Percentiles rank a stretch among this genome's conserved stretches.
phyloP scores from a whole-genome alignment of 2,329 filamentous ascomycete species.

The Penicillium sp. region DNA sequence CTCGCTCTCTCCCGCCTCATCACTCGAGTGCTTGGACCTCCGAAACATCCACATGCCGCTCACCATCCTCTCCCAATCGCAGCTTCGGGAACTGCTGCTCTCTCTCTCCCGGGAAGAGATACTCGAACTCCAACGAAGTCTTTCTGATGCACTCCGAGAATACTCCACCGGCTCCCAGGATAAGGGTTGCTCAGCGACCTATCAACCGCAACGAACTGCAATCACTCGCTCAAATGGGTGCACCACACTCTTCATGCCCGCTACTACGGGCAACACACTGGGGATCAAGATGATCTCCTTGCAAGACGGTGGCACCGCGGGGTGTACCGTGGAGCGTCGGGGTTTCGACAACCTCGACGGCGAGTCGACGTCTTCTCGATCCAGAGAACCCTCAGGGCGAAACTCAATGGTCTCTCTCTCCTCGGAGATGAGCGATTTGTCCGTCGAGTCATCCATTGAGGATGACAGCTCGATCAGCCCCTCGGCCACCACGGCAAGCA shows the following conservation, averaged over 20 bases:
- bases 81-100: slow-evolving; percentile 60
- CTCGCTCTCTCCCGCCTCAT: neutral
- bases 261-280: slow-evolving; percentile 60
- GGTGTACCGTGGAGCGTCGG: slow-evolving; percentile 40
- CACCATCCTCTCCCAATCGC: slow-evolving; percentile 60
- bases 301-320: slow-evolving; percentile 39
- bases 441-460: slow-evolving; percentile 39
- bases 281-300: slow-evolving; percentile 69
- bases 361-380: slow-evolving; percentile 21
- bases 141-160: slow-evolving; percentile 64
- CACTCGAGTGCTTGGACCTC: slow-evolving; percentile 15
- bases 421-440: slow-evolving; percentile 41
- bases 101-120: slow-evolving; percentile 62
- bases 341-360: slow-evolving; percentile 21
- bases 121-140: slow-evolving; percentile 58
- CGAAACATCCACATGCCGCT: slow-evolving; percentile 55
- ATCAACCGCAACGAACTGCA: slow-evolving; percentile 64
- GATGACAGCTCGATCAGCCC: slow-evolving; percentile 29
- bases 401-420: slow-evolving; percentile 42
- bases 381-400: slow-evolving; percentile 25
- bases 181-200: slow-evolving; percentile 60
- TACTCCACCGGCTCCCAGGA: slow-evolving; percentile 67
- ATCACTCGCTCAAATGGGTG: slow-evolving; percentile 64
- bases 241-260: slow-evolving; percentile 70
- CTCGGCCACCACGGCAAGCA: slow-evolving; percentile 17